phyloP scores from a whole-genome alignment of 2,329 filamentous ascomycete species.

The Alternaria brassicicola region DNA sequence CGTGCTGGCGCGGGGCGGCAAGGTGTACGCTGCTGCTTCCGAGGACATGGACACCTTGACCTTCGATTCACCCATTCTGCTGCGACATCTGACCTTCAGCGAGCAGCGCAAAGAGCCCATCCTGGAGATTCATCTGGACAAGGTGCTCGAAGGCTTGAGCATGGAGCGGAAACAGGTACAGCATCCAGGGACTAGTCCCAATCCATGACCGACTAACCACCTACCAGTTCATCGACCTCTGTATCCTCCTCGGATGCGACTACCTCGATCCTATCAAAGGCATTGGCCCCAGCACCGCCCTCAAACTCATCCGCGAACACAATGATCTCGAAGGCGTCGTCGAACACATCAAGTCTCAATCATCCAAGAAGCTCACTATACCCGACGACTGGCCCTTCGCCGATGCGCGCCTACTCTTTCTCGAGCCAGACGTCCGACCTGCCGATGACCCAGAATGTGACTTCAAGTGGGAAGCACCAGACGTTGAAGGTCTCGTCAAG shows the following conservation, averaged over 20 bases:
- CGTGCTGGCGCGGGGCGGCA: slow-evolving; percentile 83
- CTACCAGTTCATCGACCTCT: slow-evolving; percentile 89
- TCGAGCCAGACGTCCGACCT: slow-evolving; percentile 83
- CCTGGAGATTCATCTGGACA: slow-evolving; percentile 88
- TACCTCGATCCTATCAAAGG: slow-evolving; percentile 97
- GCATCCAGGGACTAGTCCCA: slow-evolving; percentile 17
- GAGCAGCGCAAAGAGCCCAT: slow-evolving; percentile 98
- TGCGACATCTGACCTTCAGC: slow-evolving; percentile 93
- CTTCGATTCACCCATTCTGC: slow-evolving; percentile 87
- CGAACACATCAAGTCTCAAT: slow-evolving; percentile 76
- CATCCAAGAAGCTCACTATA: slow-evolving; percentile 71
- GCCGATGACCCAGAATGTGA: slow-evolving; percentile 88
- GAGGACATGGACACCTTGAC: slow-evolving; percentile 99
- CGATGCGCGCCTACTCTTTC: slow-evolving; percentile 90
- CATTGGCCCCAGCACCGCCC: slow-evolving; percentile 86
- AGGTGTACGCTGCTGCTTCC: slow-evolving; percentile 94
- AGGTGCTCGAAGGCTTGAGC: slow-evolving; percentile 80
- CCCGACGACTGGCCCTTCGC: slow-evolving; percentile 97
- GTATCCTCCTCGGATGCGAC: slow-evolving; percentile 95
- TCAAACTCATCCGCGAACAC: slow-evolving; percentile 93
- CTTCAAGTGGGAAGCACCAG: slow-evolving; percentile 96
- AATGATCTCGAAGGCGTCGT: slow-evolving; percentile 86
- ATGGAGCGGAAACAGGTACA: slow-evolving; percentile 86
- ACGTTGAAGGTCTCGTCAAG: slow-evolving; percentile 85
- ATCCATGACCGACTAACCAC: slow-evolving; percentile 2